These are phyloP conservation scores for Penstemon barbatus DNA, from an alignment of 257 asterid species.

Conservation along the genomic window DNA sequence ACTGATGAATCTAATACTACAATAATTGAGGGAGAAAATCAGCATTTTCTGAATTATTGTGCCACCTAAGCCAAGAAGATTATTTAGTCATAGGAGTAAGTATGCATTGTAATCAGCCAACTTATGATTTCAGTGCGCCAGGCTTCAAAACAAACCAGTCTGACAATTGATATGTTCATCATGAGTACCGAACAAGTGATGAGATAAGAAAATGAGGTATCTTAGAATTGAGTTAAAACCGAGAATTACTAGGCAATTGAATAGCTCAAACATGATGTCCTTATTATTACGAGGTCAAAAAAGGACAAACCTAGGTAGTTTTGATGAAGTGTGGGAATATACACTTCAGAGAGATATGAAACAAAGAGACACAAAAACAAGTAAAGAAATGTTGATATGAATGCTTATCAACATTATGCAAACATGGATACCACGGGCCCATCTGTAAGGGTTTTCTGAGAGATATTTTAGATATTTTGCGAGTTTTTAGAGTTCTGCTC, in stretches of 20 bases:
- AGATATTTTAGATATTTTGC: too few species aligned
- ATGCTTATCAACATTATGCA: too few species aligned
- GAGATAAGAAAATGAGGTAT: too few species aligned
- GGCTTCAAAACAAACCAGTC: background rate
- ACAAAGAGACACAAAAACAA: too few species aligned
- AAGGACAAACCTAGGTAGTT: background rate
- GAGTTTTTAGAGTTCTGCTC: too few species aligned
- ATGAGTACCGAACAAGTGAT: too few species aligned
- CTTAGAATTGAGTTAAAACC: background rate
- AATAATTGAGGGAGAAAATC: background rate
- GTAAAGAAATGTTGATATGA: too few species aligned
- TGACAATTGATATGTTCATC: background rate
- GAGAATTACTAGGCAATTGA: constrained; percentile 1
- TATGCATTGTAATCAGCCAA: too few species aligned
- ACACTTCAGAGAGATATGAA: background rate
- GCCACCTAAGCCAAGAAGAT: too few species aligned
- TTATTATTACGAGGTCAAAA: constrained; percentile 8
- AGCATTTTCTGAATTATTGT: background rate
- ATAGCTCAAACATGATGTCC: background rate
- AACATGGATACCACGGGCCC: too few species aligned
- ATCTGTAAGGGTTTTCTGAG: too few species aligned
- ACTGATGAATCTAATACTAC: background rate
- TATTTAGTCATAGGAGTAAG: too few species aligned
- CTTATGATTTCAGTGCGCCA: background rate
- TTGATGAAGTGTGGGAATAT: background rate